Conservation (phyloP, 805 yeast genomes). For the Starmerella sp. region DNA sequence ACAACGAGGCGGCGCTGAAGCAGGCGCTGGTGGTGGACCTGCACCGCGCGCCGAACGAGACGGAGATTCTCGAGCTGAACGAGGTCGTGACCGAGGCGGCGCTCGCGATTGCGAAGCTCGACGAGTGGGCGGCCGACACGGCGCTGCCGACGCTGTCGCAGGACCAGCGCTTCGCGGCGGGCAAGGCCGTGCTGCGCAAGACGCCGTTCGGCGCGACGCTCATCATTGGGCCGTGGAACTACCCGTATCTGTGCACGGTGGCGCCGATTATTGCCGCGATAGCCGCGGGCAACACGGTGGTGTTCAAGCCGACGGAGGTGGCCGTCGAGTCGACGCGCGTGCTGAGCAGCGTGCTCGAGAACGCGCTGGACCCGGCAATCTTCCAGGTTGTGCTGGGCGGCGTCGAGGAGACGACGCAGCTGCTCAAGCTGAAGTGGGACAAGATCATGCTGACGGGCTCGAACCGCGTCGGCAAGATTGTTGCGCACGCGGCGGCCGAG, state of each 20-base stretch:
- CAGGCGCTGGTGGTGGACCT: constrained; percentile 58
- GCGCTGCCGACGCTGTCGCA: constrained; percentile 19
- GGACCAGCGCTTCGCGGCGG: constrained; percentile 21
- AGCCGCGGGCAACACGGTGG: constrained; percentile 75
- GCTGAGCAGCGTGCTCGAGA: constrained; percentile 44
- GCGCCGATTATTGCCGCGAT: constrained; percentile 67
- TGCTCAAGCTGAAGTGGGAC: constrained; percentile 60
- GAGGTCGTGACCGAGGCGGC: constrained; percentile 45
- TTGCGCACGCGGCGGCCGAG: constrained; percentile 75
- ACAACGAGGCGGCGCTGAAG: constrained; percentile 43
- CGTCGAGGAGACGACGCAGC: constrained; percentile 45
- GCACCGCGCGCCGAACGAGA: constrained; percentile 52
- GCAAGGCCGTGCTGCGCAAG: constrained; percentile 18
- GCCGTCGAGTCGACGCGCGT: constrained; percentile 50
- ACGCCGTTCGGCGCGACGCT: constrained; percentile 52
- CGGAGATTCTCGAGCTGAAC: constrained; percentile 46
- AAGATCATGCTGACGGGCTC: constrained; percentile 83
- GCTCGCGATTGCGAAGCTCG: constrained; percentile 47
- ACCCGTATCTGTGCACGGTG: constrained; percentile 54
- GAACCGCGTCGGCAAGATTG: constrained; percentile 58
- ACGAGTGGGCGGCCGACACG: constrained; percentile 49
- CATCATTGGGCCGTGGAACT: constrained; percentile 71
- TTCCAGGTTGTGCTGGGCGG: constrained; percentile 64
- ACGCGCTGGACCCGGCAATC: constrained; percentile 45
- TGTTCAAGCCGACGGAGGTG: constrained; percentile 64